Percentiles rank a stretch among this genome's conserved stretches.
These are phyloP conservation scores for Petrea volubilis DNA, from an alignment of 257 asterid species.

Conservation along the genomic window DNA sequence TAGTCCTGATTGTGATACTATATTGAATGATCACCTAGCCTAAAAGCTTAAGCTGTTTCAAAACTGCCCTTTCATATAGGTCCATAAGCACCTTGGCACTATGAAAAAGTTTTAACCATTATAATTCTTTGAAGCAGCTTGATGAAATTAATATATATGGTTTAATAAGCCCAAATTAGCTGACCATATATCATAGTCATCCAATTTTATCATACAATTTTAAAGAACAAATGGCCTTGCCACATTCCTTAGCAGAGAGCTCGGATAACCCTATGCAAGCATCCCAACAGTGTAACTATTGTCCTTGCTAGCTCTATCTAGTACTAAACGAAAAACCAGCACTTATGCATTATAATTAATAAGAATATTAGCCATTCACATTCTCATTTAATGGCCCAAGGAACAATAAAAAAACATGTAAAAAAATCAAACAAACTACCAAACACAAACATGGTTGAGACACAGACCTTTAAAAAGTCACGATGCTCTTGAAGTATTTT, in stretches of 20 bases:
- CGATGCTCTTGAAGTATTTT: conserved; percentile 79
- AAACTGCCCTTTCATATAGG: too few relatives aligned
- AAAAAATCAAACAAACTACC: neutral
- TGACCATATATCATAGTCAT: neutral
- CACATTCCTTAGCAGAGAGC: neutral
- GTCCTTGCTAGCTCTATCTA: neutral
- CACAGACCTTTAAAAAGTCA: conserved; percentile 54
- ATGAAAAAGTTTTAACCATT: neutral
- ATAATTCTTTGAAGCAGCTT: neutral
- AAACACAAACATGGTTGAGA: conserved; percentile 6
- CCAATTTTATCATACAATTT: neutral
- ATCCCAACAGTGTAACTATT: neutral
- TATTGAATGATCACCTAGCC: too few relatives aligned
- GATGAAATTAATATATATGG: neutral
- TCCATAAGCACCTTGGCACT: neutral
- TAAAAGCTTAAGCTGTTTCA: too few relatives aligned
- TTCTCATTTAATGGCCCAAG: neutral
- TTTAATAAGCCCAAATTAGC: neutral
- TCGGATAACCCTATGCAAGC: neutral
- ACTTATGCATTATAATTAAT: neutral
- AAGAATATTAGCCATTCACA: neutral
- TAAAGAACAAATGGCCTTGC: neutral
- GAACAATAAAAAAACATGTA: neutral
- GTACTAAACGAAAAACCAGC: neutral
- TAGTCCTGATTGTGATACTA: too few relatives aligned